Evolutionary conservation across 2,329 filamentous ascomycete species (phyloP).

Genomic region (Hymenoscyphus occultus): DNA sequence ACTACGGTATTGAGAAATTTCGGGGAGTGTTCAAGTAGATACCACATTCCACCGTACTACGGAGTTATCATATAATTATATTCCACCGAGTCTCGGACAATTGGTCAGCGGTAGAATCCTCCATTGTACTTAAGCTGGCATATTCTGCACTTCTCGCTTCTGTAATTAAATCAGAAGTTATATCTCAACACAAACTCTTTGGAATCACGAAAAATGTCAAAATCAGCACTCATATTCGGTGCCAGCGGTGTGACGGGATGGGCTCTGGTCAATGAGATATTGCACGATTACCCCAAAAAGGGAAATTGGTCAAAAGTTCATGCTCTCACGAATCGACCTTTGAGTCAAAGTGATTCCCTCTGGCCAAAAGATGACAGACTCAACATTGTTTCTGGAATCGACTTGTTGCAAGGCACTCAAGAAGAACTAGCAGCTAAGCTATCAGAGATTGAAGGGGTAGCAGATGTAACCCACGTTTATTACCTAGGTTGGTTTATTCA

Average conservation of each 20-base stretch:
- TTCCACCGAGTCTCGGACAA: too few relatives aligned
- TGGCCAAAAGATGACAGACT: constrained; percentile 42
- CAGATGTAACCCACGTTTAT: constrained; percentile 44
- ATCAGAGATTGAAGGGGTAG: constrained; percentile 36
- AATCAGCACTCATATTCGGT: constrained; percentile 36
- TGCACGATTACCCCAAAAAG: constrained; percentile 45
- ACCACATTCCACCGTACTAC: too few relatives aligned
- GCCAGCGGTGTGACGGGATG: constrained; percentile 50
- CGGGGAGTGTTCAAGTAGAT: too few relatives aligned
- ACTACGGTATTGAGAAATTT: too few relatives aligned
- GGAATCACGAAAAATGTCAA: not conserved
- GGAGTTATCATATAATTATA: too few relatives aligned
- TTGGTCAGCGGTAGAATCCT: too few relatives aligned
- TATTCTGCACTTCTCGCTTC: too few relatives aligned
- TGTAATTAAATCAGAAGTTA: too few relatives aligned
- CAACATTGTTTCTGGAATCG: constrained; percentile 42
- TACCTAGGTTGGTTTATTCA: constrained; percentile 37
- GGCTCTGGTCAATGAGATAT: constrained; percentile 47
- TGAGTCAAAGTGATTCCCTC: constrained; percentile 34
- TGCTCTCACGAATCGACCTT: constrained; percentile 47
- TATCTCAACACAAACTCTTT: too few relatives aligned
- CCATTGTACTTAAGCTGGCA: too few relatives aligned
- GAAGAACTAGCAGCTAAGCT: constrained; percentile 39
- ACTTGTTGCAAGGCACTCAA: constrained; percentile 41
- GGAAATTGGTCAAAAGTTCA: constrained; percentile 44